Evolutionary conservation across 2,329 filamentous ascomycete genomes (phyloP).

Genomic region (Aspergillus tanneri): DNA sequence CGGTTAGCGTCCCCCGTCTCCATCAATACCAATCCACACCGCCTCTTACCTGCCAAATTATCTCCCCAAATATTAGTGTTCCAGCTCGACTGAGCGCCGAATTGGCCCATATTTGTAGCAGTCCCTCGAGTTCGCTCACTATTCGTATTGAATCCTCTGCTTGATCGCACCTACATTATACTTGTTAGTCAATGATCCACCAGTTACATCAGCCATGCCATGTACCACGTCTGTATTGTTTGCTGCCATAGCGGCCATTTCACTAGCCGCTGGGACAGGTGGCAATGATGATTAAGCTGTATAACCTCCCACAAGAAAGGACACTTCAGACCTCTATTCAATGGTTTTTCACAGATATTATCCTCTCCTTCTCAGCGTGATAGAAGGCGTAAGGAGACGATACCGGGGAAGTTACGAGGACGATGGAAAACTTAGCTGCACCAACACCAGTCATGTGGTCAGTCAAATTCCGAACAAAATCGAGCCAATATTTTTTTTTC

Average conservation of each 20-base stretch:
- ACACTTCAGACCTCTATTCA: too few relatives aligned
- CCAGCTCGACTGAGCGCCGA: conserved; percentile 45
- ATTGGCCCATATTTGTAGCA: conserved; percentile 44
- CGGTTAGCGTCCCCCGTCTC: not conserved
- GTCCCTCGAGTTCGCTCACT: conserved; percentile 36
- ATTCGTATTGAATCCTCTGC: conserved; percentile 42
- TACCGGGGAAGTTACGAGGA: too few relatives aligned
- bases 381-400: too few relatives aligned
- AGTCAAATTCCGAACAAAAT: too few relatives aligned
- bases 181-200: conserved; percentile 14
- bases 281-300: not conserved
- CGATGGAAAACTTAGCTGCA: too few relatives aligned
- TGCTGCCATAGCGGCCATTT: conserved; percentile 39
- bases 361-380: too few relatives aligned
- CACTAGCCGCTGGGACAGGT: conserved; percentile 11
- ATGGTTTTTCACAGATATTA: too few relatives aligned
- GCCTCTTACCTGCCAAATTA: conserved; percentile 41
- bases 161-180: conserved; percentile 30
- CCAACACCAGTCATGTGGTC: too few relatives aligned
- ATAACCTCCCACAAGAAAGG: not conserved
- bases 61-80: conserved; percentile 56
- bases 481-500: too few relatives aligned
- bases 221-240: conserved; percentile 40
- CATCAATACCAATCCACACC: conserved; percentile 20
- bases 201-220: not conserved